Evolutionary conservation across 176 grass and related monocot genomes (phyloP), one percentile per base, ranked within the genome.

Genomic region (Zoysia pacifica): DNA sequence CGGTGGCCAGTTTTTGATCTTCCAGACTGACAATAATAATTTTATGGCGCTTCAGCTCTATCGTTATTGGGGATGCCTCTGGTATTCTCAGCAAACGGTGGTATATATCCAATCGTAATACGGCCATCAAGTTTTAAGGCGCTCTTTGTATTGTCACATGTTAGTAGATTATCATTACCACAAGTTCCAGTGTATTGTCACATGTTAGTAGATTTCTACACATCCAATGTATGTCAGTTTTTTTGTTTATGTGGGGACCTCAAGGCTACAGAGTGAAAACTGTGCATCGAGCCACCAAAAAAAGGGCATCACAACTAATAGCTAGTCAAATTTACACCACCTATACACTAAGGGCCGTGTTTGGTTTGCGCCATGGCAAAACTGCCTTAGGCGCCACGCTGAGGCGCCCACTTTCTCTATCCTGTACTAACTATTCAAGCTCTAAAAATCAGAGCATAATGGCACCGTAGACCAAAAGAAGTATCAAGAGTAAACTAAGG

Each of bases 401-500:
- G 28, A 28, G 28, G 28, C 28, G 28, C 28, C 28, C 28, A 28
- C 28, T 53, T 11, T 55, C 20, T 35, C 72, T 82, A 64, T 72
- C 16, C 49, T 77, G 40, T 66, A 65, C 58, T 77, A 69, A 38
- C 63, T 73, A 81, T 61, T 87, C 68, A 86, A 62, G 58, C 62
- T 68, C 72, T 78, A 82, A 43, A 18, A 62, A 85, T 82, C 78
- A 80, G 76, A 72, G 16, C 58, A 82, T 76, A 71, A 83, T 39
- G 74, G 72, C 38, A 60, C 69, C 67, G 53, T 76, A 67, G 36
- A 87, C 8, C 28, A 81, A 38, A 88, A 90, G 72, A 76, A 85
- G 68, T 39, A 60, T 35, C 70, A 83, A 62, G 18, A 76, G 64
- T 48, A 83, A 58, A 7, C 66, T 59, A 18, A 58, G 19, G 28